A percentile compares a stretch with the other conserved stretches of the same genome.
phyloP scores from a whole-genome alignment of 306 rosid genomes.

The Dalbergia oliveri region DNA sequence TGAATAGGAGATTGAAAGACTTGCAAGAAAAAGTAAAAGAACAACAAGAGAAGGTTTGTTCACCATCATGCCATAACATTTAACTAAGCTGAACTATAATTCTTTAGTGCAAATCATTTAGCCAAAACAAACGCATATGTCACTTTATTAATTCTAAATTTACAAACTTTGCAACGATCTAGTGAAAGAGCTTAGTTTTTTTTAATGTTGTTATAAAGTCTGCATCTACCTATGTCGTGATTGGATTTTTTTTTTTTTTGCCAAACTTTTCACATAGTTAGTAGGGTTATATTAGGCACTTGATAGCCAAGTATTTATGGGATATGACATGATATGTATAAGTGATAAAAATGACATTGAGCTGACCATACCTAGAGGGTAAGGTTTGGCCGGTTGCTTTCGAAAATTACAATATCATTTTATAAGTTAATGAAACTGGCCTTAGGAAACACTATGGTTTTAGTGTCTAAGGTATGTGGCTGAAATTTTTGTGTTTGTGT shows the following conservation, averaged over 20 bases:
- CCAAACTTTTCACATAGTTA: too few species aligned
- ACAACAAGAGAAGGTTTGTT: slow-evolving; percentile 71
- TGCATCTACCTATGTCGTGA: too few species aligned
- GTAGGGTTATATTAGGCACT: too few species aligned
- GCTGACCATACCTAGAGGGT: neutral
- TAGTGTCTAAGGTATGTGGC: neutral
- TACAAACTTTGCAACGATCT: neutral
- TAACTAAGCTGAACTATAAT: neutral
- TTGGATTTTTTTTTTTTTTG: too few species aligned
- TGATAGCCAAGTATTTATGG: too few species aligned
- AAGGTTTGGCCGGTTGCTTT: too few species aligned
- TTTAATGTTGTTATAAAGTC: too few species aligned
- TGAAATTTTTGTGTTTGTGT: neutral
- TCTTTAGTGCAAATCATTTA: neutral
- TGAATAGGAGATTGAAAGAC: slow-evolving; percentile 76
- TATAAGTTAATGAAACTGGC: neutral
- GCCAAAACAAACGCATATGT: neutral
- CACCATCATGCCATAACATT: neutral
- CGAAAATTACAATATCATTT: too few species aligned
- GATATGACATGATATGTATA: too few species aligned
- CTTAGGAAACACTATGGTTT: neutral
- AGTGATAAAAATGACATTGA: too few species aligned
- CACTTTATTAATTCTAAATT: neutral
- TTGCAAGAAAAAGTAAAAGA: slow-evolving; percentile 89
- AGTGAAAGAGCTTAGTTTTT: too few species aligned